Evolutionary conservation across 2,329 filamentous ascomycete genomes (phyloP).

Genomic region (Seiridium cupressi): DNA sequence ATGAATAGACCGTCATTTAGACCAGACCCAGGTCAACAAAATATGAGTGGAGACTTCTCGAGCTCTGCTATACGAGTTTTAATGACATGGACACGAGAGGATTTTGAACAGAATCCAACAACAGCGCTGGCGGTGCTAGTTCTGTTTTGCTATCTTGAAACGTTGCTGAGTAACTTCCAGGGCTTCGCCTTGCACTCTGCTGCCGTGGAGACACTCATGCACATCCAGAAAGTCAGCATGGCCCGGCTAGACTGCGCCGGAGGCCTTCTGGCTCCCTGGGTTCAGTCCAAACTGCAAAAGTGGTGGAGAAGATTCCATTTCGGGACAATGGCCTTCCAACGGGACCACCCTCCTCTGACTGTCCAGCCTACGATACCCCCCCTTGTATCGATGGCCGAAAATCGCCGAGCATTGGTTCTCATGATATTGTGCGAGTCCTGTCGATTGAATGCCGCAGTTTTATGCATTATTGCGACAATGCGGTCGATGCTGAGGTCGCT

Average conservation of each 20-base stretch:
- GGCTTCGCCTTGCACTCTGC: neutral
- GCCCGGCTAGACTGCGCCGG: neutral
- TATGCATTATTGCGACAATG: neutral
- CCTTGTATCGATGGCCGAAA: no score
- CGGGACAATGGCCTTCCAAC: conserved; percentile 1
- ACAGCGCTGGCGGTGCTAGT: conserved; percentile 2
- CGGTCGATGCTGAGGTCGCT: no score
- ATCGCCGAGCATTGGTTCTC: no score
- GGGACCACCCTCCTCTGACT: neutral
- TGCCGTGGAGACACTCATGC: neutral
- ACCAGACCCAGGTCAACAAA: conserved; percentile 5
- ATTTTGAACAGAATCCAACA: neutral
- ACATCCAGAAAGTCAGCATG: neutral
- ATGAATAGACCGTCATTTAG: neutral
- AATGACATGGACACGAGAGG: neutral
- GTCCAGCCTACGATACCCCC: neutral
- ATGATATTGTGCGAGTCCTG: neutral
- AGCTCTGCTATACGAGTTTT: conserved; percentile 7
- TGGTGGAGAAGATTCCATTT: neutral
- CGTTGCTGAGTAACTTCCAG: neutral
- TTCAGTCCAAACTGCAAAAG: neutral
- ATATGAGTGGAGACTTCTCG: conserved; percentile 4
- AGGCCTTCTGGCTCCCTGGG: neutral
- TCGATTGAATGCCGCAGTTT: neutral
- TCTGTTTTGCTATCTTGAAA: conserved; percentile 4